These are phyloP conservation scores for Phytophthora sp. DNA, from an alignment of 352 stramenopile genomes.

Conservation along the genomic window DNA sequence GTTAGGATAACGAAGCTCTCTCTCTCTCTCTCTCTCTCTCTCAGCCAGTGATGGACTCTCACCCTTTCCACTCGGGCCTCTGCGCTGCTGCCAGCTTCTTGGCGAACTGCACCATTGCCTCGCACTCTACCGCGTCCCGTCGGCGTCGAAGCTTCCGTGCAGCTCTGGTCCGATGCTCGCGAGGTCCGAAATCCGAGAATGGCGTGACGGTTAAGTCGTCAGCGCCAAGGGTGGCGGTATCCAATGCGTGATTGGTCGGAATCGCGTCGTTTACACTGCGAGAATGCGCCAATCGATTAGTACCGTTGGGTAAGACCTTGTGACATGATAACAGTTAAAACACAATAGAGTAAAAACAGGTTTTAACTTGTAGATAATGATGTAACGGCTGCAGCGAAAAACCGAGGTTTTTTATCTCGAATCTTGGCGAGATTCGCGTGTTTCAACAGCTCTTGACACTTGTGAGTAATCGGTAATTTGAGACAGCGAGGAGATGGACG, in stretches of 20 bases:
- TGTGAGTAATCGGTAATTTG: constrained; percentile 13
- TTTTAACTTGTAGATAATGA: too few species aligned
- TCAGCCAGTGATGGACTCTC: constrained; percentile 12
- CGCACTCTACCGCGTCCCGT: too few species aligned
- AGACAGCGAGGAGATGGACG: background rate
- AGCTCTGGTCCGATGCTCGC: background rate
- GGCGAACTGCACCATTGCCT: constrained; percentile 83
- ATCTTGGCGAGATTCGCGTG: constrained; percentile 8
- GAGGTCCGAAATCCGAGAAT: constrained; percentile 2
- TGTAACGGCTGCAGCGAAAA: background rate
- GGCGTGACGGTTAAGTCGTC: constrained; percentile 7
- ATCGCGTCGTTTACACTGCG: too few species aligned
- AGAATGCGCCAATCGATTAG: constrained; percentile 8
- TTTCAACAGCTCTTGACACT: background rate
- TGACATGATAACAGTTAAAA: too few species aligned
- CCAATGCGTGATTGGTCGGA: constrained; percentile 9
- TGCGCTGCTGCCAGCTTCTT: constrained; percentile 81
- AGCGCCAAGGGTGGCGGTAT: background rate
- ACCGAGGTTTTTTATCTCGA: too few species aligned
- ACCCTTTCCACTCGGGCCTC: constrained; percentile 79
- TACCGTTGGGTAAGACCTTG: too few species aligned
- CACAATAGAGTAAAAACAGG: too few species aligned
- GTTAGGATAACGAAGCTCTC: constrained; percentile 1
- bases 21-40: background rate
- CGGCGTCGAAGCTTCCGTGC: background rate